Evolutionary conservation across 176 grass and related monocot genomes (phyloP).

Genomic region (Leersia perrieri): DNA sequence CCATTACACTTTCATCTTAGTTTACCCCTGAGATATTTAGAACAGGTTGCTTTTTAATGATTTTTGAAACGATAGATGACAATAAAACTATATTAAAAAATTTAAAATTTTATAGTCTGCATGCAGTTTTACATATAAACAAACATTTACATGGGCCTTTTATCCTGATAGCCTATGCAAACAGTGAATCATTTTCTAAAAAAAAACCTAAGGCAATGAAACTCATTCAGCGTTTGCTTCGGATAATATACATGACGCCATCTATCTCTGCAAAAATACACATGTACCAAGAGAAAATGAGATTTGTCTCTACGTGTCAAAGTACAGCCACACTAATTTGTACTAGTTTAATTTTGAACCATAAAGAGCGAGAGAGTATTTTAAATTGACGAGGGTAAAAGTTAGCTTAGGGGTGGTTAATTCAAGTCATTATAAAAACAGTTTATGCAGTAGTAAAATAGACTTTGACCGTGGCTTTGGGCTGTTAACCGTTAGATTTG

Average conservation of each 20-base stretch:
- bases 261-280: not conserved
- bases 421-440: too few relatives aligned
- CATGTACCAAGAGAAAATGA: not conserved
- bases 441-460: too few relatives aligned
- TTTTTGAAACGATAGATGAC: not conserved
- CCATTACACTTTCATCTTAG: not conserved
- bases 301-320: too few relatives aligned
- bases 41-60: not conserved
- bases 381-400: too few relatives aligned
- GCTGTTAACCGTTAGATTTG: not conserved
- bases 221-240: too few relatives aligned
- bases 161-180: not conserved
- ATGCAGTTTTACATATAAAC: not conserved
- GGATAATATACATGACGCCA: too few relatives aligned
- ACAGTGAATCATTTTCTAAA: not conserved
- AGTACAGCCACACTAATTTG: too few relatives aligned
- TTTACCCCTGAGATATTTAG: not conserved
- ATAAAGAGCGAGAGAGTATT: too few relatives aligned
- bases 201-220: too few relatives aligned
- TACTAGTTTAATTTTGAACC: too few relatives aligned
- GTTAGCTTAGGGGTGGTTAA: too few relatives aligned
- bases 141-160: not conserved
- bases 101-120: not conserved
- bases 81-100: not conserved
- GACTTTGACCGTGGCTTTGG: not conserved